Evolutionary conservation across 805 yeast species (phyloP).

Genomic region (Diddensiella transvaalensis): DNA sequence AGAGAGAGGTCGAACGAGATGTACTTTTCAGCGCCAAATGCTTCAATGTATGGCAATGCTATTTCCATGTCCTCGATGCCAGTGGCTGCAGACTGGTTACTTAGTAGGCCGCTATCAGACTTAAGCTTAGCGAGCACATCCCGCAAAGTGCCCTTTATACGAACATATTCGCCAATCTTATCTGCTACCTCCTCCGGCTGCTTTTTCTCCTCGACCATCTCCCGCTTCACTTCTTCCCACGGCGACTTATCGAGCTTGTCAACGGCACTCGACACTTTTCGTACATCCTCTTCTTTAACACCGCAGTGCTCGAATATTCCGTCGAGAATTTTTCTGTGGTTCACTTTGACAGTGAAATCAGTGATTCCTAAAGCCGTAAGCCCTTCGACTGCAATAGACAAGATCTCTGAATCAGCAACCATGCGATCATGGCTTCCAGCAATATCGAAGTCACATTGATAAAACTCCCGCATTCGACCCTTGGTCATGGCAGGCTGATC

Average conservation of each 20-base stretch:
- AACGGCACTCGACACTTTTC: conserved; percentile 91
- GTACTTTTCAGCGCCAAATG: conserved; percentile 58
- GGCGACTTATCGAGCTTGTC: conserved; percentile 94
- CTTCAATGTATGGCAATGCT: conserved; percentile 73
- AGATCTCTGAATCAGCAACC: conserved; percentile 94
- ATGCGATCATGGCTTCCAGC: conserved; percentile 90
- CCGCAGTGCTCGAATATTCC: conserved; percentile 96
- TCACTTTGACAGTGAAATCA: conserved; percentile 87
- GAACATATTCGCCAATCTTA: conserved; percentile 86
- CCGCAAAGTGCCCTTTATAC: conserved; percentile 60
- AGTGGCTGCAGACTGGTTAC: conserved; percentile 67
- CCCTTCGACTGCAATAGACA: conserved; percentile 81
- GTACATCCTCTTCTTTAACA: conserved; percentile 87
- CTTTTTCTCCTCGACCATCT: conserved; percentile 86
- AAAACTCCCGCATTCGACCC: conserved; percentile 99
- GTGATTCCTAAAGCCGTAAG: conserved; percentile 75
- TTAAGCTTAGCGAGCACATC: conserved; percentile 50
- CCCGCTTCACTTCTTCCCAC: conserved; percentile 91
- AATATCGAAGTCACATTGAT: conserved; percentile 97
- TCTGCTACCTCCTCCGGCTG: conserved; percentile 92
- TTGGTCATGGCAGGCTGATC: conserved; percentile 99
- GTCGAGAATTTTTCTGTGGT: conserved; percentile 93
- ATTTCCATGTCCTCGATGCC: conserved; percentile 80
- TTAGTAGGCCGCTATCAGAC: conserved; percentile 52
- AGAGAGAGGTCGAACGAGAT: conserved; percentile 88